Conservation (phyloP, 345 rosid species). For the Acer yangbiense region DNA sequence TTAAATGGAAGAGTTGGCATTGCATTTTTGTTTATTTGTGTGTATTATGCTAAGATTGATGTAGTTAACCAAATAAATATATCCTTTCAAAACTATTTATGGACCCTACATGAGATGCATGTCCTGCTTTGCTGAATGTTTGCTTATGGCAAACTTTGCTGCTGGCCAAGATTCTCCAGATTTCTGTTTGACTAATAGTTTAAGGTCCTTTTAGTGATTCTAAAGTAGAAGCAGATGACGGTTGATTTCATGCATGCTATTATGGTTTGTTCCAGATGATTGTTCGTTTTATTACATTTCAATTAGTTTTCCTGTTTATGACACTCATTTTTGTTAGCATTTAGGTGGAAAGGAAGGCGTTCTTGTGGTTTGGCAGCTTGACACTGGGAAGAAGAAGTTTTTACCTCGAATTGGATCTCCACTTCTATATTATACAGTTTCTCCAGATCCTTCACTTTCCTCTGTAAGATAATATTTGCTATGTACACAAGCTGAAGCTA, state of each 20-base stretch:
- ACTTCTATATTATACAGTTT: slow-evolving; percentile 63
- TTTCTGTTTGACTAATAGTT: not conserved
- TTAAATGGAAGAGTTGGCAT: not conserved
- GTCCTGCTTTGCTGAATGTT: not conserved
- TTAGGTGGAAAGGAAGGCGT: slow-evolving; percentile 98
- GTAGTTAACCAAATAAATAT: not conserved
- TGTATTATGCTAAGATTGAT: not conserved
- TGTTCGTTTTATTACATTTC: not conserved
- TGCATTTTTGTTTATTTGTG: not conserved
- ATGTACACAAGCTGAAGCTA: not conserved
- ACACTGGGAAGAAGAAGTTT: slow-evolving; percentile 93
- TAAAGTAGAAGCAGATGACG: not conserved
- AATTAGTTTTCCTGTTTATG: slow-evolving; percentile 2
- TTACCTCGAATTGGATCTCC: slow-evolving; percentile 96
- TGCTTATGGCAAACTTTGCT: not conserved
- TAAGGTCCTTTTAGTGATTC: not conserved
- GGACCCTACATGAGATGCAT: not conserved
- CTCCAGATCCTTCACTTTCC: slow-evolving; percentile 84
- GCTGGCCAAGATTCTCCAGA: not conserved
- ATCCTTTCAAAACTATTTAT: not conserved
- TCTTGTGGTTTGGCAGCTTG: slow-evolving; percentile 95
- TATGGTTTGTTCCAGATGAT: not conserved
- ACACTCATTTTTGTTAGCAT: slow-evolving; percentile 17
- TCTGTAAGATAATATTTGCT: slow-evolving; percentile 56
- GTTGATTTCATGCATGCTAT: not conserved